phyloP scores from a whole-genome alignment of 495 filamentous ascomycete genomes.

The Talaromyces liani region DNA sequence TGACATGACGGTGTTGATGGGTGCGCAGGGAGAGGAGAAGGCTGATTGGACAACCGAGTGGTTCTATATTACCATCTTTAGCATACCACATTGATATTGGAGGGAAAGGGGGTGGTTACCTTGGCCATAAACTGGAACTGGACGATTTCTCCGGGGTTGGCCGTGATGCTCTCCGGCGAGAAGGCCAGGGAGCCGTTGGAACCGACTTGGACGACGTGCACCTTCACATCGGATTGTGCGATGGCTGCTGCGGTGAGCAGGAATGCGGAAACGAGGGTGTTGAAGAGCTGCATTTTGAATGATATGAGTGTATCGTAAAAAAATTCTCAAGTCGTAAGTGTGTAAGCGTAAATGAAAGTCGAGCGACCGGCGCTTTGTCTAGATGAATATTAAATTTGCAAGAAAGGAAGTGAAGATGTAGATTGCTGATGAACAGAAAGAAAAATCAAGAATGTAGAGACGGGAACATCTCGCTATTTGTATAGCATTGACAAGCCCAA shows the following conservation, averaged over 20 bases:
- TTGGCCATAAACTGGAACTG: slow-evolving; percentile 47
- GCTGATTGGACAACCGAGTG: slow-evolving; percentile 39
- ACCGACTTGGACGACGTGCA: slow-evolving; percentile 47
- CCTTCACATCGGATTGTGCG: slow-evolving; percentile 17
- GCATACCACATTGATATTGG: too few species aligned
- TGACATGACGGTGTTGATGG: slow-evolving; percentile 19
- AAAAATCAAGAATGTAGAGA: neutral
- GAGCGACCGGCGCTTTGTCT: neutral
- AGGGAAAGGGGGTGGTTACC: slow-evolving; percentile 18
- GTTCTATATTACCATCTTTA: too few species aligned
- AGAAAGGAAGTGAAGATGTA: neutral
- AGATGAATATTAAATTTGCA: neutral
- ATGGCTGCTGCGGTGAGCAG: neutral
- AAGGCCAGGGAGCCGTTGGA: slow-evolving; percentile 20
- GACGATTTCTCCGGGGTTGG: slow-evolving; percentile 34
- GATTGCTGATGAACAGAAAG: neutral
- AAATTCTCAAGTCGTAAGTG: neutral
- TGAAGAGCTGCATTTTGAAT: neutral
- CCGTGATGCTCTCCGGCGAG: slow-evolving; percentile 31
- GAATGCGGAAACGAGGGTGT: neutral
- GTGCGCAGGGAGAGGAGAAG: slow-evolving; percentile 37
- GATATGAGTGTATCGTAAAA: neutral
- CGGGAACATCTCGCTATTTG: neutral
- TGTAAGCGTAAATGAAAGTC: neutral
- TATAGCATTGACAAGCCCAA: neutral